These are phyloP conservation scores for Trichoderma pleuroti DNA, from an alignment of 2,329 filamentous ascomycete genomes.

Conservation along the genomic window DNA sequence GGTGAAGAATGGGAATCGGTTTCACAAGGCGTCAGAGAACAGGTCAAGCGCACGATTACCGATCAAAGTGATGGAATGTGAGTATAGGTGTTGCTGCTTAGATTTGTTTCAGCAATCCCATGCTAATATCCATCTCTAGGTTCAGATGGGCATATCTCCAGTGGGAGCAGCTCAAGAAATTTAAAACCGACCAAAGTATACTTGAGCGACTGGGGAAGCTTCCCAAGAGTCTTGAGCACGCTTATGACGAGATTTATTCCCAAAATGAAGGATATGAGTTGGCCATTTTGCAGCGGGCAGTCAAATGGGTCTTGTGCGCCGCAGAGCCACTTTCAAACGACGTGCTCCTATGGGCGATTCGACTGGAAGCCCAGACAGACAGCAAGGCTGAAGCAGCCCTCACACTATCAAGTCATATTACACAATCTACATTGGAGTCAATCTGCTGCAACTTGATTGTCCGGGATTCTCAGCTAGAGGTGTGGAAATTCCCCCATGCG, in stretches of 20 bases:
- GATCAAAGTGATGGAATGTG: not conserved
- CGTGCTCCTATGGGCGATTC: not conserved
- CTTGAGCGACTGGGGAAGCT: not conserved
- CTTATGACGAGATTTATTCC: not conserved
- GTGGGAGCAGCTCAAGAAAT: not conserved
- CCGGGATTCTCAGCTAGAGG: not conserved
- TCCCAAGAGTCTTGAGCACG: not conserved
- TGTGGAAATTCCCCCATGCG: not conserved
- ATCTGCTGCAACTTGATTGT: not conserved
- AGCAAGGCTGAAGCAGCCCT: not conserved
- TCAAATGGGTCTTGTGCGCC: not conserved
- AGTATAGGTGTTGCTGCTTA: not conserved
- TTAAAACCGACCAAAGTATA: not conserved
- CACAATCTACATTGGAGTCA: not conserved
- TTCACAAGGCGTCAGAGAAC: not conserved
- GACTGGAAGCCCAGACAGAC: not conserved
- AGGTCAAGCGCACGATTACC: not conserved
- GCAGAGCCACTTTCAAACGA: not conserved
- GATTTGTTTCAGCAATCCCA: no score
- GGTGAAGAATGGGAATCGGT: not conserved
- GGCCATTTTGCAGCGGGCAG: not conserved
- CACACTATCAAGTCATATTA: not conserved
- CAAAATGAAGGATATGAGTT: not conserved
- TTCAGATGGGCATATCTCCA: not conserved
- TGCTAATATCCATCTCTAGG: not conserved